phyloP scores from a whole-genome alignment of 305 asterid genomes.

The Salvia sclarea region DNA sequence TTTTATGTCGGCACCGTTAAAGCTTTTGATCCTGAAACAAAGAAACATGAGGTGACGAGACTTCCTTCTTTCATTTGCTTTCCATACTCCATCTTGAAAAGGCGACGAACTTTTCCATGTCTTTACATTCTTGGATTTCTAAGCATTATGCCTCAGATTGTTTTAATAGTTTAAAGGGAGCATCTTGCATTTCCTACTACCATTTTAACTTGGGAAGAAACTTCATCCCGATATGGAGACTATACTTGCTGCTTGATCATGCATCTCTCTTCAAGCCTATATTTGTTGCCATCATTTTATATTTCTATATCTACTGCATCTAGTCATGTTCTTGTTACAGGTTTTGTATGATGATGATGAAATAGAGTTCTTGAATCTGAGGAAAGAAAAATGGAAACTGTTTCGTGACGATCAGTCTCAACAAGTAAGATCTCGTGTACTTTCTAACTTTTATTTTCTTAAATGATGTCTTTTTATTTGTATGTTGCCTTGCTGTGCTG shows the following conservation, averaged over 20 bases:
- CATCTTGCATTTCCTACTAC: not conserved
- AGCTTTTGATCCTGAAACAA: constrained; percentile 54
- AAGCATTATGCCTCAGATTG: not conserved
- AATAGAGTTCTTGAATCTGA: constrained; percentile 58
- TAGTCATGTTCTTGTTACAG: constrained; percentile 43
- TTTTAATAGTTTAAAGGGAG: not conserved
- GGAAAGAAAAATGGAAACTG: constrained; percentile 59
- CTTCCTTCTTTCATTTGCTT: constrained; percentile 6
- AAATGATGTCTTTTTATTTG: not conserved
- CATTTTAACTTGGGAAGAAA: constrained; percentile 1
- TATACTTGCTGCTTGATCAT: constrained; percentile 12
- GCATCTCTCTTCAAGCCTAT: constrained; percentile 4
- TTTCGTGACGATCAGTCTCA: constrained; percentile 26
- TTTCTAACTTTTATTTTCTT: not conserved
- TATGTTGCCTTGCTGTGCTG: constrained; percentile 12
- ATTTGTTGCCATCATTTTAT: constrained; percentile 17
- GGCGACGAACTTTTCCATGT: too few relatives aligned
- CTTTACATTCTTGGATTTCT: not conserved
- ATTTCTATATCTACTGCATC: constrained; percentile 3
- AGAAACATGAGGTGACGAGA: constrained; percentile 60
- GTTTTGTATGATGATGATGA: constrained; percentile 61
- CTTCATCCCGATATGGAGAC: not conserved
- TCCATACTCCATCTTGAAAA: not conserved
- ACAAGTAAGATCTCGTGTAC: constrained; percentile 42
- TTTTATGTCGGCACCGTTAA: constrained; percentile 60